Percentiles rank a stretch among this genome's conserved stretches.
phyloP scores from a whole-genome alignment of 352 stramenopile genomes.

The Phytophthora podocarpi region DNA sequence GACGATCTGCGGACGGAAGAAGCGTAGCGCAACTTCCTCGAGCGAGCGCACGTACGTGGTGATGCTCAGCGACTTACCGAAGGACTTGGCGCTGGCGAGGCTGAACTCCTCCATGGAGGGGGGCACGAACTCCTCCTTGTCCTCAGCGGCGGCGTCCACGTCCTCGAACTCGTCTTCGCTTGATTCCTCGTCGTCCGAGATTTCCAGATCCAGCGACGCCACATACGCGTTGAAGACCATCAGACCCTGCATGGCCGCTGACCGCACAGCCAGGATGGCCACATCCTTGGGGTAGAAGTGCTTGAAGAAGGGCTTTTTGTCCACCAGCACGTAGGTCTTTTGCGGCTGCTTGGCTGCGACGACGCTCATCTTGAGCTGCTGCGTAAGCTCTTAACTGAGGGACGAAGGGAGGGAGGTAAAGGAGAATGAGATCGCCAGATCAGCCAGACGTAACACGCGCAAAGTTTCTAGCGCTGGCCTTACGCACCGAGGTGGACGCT shows the following conservation, averaged over 20 bases:
- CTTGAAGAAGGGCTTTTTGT: slow-evolving; percentile 89
- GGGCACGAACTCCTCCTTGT: slow-evolving; percentile 55
- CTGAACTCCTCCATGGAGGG: slow-evolving; percentile 67
- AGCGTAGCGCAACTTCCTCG: slow-evolving; percentile 66
- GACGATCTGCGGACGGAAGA: slow-evolving; percentile 60
- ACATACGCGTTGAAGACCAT: slow-evolving; percentile 84
- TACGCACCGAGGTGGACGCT: slow-evolving; percentile 6
- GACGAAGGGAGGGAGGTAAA: not conserved
- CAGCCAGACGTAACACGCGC: not conserved
- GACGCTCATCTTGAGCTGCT: slow-evolving; percentile 53
- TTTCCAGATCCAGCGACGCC: slow-evolving; percentile 72
- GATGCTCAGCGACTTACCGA: slow-evolving; percentile 81
- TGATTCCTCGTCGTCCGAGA: slow-evolving; percentile 51
- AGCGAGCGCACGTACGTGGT: slow-evolving; percentile 80
- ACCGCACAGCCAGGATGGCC: slow-evolving; percentile 67
- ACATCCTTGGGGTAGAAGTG: slow-evolving; percentile 80
- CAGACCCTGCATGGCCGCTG: slow-evolving; percentile 66
- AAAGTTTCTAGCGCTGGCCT: not conserved
- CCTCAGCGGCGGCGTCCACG: slow-evolving; percentile 36
- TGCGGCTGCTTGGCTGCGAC: slow-evolving; percentile 46
- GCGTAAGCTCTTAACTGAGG: slow-evolving; percentile 3
- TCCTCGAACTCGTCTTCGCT: slow-evolving; percentile 52
- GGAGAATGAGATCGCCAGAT: not conserved
- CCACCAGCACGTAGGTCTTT: slow-evolving; percentile 70
- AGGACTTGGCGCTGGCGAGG: slow-evolving; percentile 58